Percentiles rank a stretch among this genome's conserved stretches.
Evolutionary conservation across 1,284 basidiomycete genomes (phyloP).

Genomic region (Phellinidium pouzarii): DNA sequence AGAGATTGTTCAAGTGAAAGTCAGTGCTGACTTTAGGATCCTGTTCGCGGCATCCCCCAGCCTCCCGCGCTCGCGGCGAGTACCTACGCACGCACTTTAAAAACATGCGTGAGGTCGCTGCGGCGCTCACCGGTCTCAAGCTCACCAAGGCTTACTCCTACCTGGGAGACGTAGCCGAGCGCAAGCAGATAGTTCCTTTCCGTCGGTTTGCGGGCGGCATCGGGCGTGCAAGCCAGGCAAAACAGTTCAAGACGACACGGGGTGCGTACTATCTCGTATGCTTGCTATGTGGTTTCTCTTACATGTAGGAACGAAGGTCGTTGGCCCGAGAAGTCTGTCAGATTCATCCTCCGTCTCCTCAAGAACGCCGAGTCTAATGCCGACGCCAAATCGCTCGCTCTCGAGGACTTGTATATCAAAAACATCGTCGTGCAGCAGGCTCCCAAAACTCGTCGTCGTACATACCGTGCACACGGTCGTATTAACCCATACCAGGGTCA

Average conservation of each 20-base stretch:
- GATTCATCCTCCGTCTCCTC: conserved; percentile 89
- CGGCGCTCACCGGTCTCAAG: conserved; percentile 84
- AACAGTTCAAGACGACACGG: conserved; percentile 96
- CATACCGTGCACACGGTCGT: conserved; percentile 97
- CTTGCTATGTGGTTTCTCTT: neutral
- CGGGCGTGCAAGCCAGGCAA: conserved; percentile 95
- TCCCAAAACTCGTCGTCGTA: conserved; percentile 99
- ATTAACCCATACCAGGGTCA: conserved; percentile 90
- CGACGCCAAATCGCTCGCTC: conserved; percentile 92
- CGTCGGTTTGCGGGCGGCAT: conserved; percentile 95
- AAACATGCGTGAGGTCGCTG: conserved; percentile 97
- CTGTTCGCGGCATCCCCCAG: conserved; percentile 37
- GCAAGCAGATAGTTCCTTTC: conserved; percentile 98
- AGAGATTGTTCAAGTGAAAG: neutral
- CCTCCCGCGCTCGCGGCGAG: conserved; percentile 88
- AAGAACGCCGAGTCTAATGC: conserved; percentile 99
- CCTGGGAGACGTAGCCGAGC: conserved; percentile 91
- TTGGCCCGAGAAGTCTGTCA: conserved; percentile 99
- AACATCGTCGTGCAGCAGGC: conserved; percentile 99
- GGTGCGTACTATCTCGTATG: conserved; percentile 45
- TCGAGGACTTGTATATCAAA: conserved; percentile 91
- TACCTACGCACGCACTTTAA: conserved; percentile 99
- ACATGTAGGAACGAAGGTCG: conserved; percentile 59
- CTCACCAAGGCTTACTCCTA: conserved; percentile 95
- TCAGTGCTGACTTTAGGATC: conserved; percentile 19